Base-by-base conservation (phyloP, 2,329 filamentous ascomycete species). In the Diaporthe sp. region DNA sequence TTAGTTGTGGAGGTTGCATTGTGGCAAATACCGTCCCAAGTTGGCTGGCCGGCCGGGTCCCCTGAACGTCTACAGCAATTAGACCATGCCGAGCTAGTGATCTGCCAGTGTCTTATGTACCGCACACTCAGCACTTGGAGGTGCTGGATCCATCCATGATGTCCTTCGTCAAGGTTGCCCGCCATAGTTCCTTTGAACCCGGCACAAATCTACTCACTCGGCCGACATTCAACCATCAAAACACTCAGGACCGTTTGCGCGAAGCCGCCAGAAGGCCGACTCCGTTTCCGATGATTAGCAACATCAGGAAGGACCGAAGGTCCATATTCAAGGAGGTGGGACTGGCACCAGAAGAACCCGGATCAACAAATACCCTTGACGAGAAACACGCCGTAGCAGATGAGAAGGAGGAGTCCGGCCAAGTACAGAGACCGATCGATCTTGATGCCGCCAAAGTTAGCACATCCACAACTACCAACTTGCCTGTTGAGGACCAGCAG, bases 251-350 rank as follows among this genome's bases (percentile, higher is more conserved):
- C 79, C 87, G 88, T 57, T 81, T 90, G 51, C 85, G 88, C 77
- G 88, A 90, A 79, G 83, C 86, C 75, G 85, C 85, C n/a, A 80
- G 81, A 47, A 82, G 82, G 71, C 81, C 83, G 15, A 83, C 83
- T 63, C 79, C 83, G 1, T 85, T 88, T 77, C 81, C 83, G 39
- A 86, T 87, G 83, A 79, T 79, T 55, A 83, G 83, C 78, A 88
- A 86, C 74, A 86, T 89, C 65, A 84, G 82, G 76, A 90, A 89
- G 79, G 87, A 85, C 57, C 85, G 88, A 67, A 86, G 83, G 78
- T 90, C 88, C 31, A 82, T 90, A 74, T 90, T 90, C 78, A 88
- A 84, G 79, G 89, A 90, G 81, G 80, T 87, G 55, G 89, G 88
- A 6, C 79, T 90, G 28, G 82, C 85, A 67, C 83, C 85, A 57